Base-by-base conservation (phyloP, 164 flowering plant genomes). In the Magnolia kwangsiensis region DNA sequence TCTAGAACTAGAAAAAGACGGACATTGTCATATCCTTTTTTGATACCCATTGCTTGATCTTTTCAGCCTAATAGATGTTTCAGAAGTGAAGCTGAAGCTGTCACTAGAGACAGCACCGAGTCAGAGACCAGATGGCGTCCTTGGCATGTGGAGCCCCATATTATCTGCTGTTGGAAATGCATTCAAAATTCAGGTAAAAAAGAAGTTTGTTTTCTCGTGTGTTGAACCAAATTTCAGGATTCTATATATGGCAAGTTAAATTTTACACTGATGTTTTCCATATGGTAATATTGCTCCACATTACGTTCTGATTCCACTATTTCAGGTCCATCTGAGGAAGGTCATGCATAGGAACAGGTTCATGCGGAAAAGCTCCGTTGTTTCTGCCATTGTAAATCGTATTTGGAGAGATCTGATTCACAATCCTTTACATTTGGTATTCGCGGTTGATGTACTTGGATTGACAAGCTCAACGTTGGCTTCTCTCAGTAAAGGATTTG, bases 61-160 rank as follows among this genome's bases (percentile, higher is more conserved):
- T 85, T 87, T 75, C 96, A 96, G 99, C 84, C 83, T 90, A 72
- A 90, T 94, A 81, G 96, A 96, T 85, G 86, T 96, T 82, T 96
- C 99, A 8, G 98, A 96, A 83, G 82, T 94, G 65, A 85, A 96
- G 79, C 75, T 96, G 76, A 96, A 90, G 84, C 75, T 94, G 59
- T 81, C 96, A 13, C 73, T 94, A 75, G 97, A 96, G 86, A 90
- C 97, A 63, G 95, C 86, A 78, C 98, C 97, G 64, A 87, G 86
- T 82, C 87, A 94, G 81, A 89, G 98, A 82, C 99, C 98, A 65
- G 89, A 85, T 80, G 99, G 98, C 50, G 90, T 91, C 82, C 87
- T 94, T 69, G 99, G 99, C n/a, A 85, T 96, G 9, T 96, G 99
- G 99, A 90, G 99, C 78, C 99, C 97, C 64, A 79, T 96, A 78